Evolutionary conservation across 139 green algal species (phyloP).

Genomic region (Chlorella sp.): DNA sequence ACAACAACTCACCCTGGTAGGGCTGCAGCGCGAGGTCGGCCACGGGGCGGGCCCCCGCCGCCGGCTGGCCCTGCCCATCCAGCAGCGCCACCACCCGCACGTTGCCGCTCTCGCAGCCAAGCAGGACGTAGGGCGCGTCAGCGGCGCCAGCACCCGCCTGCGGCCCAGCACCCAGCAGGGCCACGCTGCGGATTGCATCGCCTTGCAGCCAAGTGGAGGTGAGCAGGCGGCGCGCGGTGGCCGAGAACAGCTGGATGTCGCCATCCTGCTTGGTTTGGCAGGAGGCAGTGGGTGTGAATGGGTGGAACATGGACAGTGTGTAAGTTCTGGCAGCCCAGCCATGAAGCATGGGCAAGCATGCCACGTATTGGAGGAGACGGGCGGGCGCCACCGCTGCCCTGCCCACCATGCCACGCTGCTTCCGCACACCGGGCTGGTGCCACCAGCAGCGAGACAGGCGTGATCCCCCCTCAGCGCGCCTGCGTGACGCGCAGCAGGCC

Average conservation of each 20-base stretch:
- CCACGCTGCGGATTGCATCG: slow-evolving; percentile 45
- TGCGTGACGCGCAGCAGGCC: slow-evolving; percentile 58
- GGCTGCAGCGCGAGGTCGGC: slow-evolving; percentile 46
- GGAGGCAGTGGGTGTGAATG: too few relatives aligned
- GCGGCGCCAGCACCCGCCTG: not conserved
- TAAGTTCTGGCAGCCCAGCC: too few relatives aligned
- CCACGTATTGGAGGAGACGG: too few relatives aligned
- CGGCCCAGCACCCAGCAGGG: not conserved
- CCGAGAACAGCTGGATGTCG: slow-evolving; percentile 57
- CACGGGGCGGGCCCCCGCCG: slow-evolving; percentile 5
- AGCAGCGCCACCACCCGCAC: slow-evolving; percentile 50
- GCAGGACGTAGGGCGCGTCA: slow-evolving; percentile 50
- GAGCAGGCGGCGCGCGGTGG: slow-evolving; percentile 37
- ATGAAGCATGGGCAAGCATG: too few relatives aligned
- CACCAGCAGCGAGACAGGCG: too few relatives aligned
- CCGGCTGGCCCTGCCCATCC: slow-evolving; percentile 13
- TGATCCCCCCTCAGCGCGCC: too few relatives aligned
- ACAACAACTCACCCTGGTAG: slow-evolving; percentile 53
- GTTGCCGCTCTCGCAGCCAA: slow-evolving; percentile 57
- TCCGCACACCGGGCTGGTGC: too few relatives aligned
- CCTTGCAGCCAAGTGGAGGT: slow-evolving; percentile 45
- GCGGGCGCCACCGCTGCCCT: too few relatives aligned
- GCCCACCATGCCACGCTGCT: too few relatives aligned
- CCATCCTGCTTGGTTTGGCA: slow-evolving; percentile 29
- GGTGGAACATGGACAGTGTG: too few relatives aligned